Evolutionary conservation across 371 early-diverging fungal genomes (phyloP).

Genomic region (Catenaria anguillulae): DNA sequence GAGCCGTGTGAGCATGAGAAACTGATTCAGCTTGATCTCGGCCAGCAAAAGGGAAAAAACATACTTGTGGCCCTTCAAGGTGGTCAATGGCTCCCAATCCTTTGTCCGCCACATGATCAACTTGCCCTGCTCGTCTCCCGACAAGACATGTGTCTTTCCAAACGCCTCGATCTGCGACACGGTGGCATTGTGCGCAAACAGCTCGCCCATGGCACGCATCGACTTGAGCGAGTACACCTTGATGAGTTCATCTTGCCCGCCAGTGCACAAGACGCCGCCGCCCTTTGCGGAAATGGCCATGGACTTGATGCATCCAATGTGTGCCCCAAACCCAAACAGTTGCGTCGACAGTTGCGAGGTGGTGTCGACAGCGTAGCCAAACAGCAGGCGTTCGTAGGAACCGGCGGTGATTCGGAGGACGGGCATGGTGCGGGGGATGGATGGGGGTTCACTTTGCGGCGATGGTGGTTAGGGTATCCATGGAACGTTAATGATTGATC

Average conservation of each 20-base stretch:
- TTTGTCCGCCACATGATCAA: slow-evolving; percentile 77
- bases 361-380: slow-evolving; percentile 66
- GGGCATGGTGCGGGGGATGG: slow-evolving; percentile 1
- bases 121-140: slow-evolving; percentile 75
- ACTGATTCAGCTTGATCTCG: not conserved
- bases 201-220: slow-evolving; percentile 75
- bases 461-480: too few relatives aligned
- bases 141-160: slow-evolving; percentile 64
- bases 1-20: not conserved
- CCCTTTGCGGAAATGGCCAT: slow-evolving; percentile 40
- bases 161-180: slow-evolving; percentile 70
- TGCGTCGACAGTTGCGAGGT: slow-evolving; percentile 33
- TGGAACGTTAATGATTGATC: too few relatives aligned
- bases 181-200: slow-evolving; percentile 83
- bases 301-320: slow-evolving; percentile 79
- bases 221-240: slow-evolving; percentile 72
- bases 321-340: slow-evolving; percentile 85
- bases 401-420: slow-evolving; percentile 59
- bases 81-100: slow-evolving; percentile 90
- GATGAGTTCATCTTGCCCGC: slow-evolving; percentile 77
- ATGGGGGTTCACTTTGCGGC: too few relatives aligned
- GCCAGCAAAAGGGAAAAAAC: not conserved
- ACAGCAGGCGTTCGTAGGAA: slow-evolving; percentile 88
- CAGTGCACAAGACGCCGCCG: slow-evolving; percentile 72
- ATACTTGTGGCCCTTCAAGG: slow-evolving; percentile 78